Conservation (phyloP, 2,329 filamentous ascomycete genomes). For the Colletotrichum agaves region DNA sequence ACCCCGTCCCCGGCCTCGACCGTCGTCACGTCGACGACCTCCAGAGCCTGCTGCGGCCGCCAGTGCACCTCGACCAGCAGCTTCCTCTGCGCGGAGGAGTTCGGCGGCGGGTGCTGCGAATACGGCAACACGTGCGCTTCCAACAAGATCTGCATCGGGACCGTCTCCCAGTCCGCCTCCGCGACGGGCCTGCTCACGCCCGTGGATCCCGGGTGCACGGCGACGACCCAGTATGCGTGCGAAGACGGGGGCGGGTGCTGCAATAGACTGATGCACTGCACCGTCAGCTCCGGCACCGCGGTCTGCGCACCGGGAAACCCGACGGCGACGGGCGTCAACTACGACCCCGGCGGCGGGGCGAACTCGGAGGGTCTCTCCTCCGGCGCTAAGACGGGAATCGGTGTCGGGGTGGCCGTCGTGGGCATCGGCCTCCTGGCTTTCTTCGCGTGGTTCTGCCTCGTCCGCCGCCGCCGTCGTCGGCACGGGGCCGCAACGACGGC, state of each 20-base stretch:
- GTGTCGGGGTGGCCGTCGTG: constrained; percentile 60
- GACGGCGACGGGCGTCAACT: constrained; percentile 46
- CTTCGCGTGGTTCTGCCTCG: constrained; percentile 60
- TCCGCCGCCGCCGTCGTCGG: constrained; percentile 48
- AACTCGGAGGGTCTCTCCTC: constrained; percentile 50
- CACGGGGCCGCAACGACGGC: constrained; percentile 19
- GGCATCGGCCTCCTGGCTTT: constrained; percentile 54
- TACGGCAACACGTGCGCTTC: constrained; percentile 56
- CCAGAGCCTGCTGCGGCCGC: constrained; percentile 52
- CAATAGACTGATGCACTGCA: constrained; percentile 55
- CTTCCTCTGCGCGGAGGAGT: constrained; percentile 55
- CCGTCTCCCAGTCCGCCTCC: constrained; percentile 40
- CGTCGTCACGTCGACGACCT: background rate
- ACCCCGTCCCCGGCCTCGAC: constrained; percentile 9
- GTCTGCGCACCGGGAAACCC: constrained; percentile 53
- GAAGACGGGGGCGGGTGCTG: constrained; percentile 60
- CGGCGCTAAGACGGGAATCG: constrained; percentile 68
- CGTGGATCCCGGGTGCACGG: constrained; percentile 55
- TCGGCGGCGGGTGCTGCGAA: constrained; percentile 62
- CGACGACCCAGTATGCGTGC: constrained; percentile 56
- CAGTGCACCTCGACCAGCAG: constrained; percentile 53
- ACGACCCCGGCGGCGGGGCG: constrained; percentile 40
- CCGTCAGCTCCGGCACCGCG: constrained; percentile 47
- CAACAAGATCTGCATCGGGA: constrained; percentile 49
- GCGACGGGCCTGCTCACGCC: constrained; percentile 46